Conservation (phyloP, 768 basidiomycete species). For the Galerina sulciceps region DNA sequence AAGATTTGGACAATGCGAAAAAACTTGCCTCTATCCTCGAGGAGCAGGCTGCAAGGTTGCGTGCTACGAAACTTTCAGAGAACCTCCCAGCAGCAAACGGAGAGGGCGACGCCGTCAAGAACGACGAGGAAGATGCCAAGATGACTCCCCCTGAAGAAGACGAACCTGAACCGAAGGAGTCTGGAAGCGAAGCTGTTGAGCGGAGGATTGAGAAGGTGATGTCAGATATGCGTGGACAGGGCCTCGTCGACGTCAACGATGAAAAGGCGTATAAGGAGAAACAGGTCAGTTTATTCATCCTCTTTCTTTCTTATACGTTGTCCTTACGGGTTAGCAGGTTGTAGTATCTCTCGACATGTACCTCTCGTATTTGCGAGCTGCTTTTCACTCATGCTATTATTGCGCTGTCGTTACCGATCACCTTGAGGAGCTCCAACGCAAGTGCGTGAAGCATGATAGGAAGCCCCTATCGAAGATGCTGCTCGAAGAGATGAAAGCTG, state of each 20-base stretch:
- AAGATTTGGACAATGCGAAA: conserved; percentile 80
- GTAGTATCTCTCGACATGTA: conserved; percentile 89
- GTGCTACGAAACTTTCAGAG: conserved; percentile 40
- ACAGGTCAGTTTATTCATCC: conserved; percentile 55
- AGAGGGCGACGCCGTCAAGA: conserved; percentile 22
- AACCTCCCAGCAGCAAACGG: conserved; percentile 21
- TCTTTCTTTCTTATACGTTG: conserved; percentile 9
- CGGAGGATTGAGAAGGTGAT: conserved; percentile 79
- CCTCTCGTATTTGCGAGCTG: conserved; percentile 90
- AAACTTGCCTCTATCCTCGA: conserved; percentile 76
- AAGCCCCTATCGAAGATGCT: conserved; percentile 68
- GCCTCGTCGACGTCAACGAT: conserved; percentile 59
- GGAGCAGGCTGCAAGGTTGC: conserved; percentile 62
- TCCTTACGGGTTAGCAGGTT: conserved; percentile 49
- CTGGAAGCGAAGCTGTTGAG: conserved; percentile 81
- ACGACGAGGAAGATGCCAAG: conserved; percentile 31
- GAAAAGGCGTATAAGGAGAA: conserved; percentile 69
- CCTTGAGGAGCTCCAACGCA: conserved; percentile 92
- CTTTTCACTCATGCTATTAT: conserved; percentile 96
- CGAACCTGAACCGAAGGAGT: conserved; percentile 61
- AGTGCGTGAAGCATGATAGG: conserved; percentile 92
- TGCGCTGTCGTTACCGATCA: conserved; percentile 93
- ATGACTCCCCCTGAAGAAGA: conserved; percentile 39
- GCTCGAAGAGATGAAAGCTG: conserved; percentile 64
- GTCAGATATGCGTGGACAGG: conserved; percentile 70